Evolutionary conservation across 1,139 yeast genomes (phyloP).

Genomic region (Candida albicans): DNA sequence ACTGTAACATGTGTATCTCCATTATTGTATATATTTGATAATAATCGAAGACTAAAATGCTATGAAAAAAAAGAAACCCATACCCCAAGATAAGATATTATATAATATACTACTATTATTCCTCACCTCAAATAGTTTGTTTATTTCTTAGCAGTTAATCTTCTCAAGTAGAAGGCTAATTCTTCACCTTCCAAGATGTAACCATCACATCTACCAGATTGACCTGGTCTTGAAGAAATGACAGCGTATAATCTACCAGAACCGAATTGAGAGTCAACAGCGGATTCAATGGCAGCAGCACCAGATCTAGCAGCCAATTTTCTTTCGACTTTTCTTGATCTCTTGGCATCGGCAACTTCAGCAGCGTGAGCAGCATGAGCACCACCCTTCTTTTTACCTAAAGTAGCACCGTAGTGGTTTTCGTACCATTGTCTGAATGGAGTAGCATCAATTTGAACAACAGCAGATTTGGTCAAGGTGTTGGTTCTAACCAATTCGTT

Average conservation of each 20-base stretch:
- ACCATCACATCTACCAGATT: conserved; percentile 99
- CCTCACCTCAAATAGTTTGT: conserved; percentile 16
- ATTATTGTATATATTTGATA: conserved; percentile 3
- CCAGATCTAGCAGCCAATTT: conserved; percentile 91
- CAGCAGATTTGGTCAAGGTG: conserved; percentile 98
- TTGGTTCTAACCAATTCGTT: conserved; percentile 99
- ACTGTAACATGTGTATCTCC: background rate
- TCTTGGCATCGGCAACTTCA: conserved; percentile 57
- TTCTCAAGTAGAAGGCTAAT: conserved; percentile 99
- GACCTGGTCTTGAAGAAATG: conserved; percentile 99
- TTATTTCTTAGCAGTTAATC: conserved; percentile 99
- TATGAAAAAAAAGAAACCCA: background rate
- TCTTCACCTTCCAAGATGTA: conserved; percentile 99
- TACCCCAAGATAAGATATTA: background rate
- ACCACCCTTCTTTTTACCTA: conserved; percentile 74
- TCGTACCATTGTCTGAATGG: conserved; percentile 99
- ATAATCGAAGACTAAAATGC: conserved; percentile 4
- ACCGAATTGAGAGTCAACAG: conserved; percentile 94
- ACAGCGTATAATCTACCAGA: conserved; percentile 99
- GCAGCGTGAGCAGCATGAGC: conserved; percentile 29
- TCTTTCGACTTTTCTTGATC: conserved; percentile 83
- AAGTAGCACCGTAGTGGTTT: conserved; percentile 92
- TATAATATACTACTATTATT: background rate
- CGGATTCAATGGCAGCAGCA: conserved; percentile 78
- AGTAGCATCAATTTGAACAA: conserved; percentile 99